Evolutionary conservation across 2,329 filamentous ascomycete genomes (phyloP).

Genomic region (Epichloe typhina): DNA sequence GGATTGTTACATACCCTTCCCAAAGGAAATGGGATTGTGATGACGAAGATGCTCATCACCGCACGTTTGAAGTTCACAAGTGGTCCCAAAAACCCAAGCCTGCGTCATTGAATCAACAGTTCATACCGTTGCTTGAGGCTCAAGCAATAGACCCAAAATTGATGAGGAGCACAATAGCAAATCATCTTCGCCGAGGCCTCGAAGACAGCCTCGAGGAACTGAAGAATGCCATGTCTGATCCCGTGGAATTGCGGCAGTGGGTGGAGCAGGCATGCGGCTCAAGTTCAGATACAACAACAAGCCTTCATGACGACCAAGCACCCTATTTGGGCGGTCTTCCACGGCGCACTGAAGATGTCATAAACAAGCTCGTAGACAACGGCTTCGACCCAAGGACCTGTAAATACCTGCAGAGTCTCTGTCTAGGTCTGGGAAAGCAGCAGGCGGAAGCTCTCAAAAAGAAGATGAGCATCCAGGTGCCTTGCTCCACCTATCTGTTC

Average conservation of each 20-base stretch:
- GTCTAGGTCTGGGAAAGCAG: constrained; percentile 32
- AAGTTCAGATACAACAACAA: constrained; percentile 24
- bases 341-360: constrained; percentile 31
- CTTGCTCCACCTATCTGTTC: constrained; percentile 46
- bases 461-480: constrained; percentile 47
- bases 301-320: constrained; percentile 25
- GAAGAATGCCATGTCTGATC: constrained; percentile 34
- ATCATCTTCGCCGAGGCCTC: constrained; percentile 37
- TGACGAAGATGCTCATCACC: constrained; percentile 32
- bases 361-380: constrained; percentile 41
- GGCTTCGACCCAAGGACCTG: constrained; percentile 43
- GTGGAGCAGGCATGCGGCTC: constrained; percentile 26
- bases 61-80: constrained; percentile 52
- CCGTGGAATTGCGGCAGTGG: constrained; percentile 40
- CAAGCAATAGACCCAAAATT: constrained; percentile 31
- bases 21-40: constrained; percentile 55
- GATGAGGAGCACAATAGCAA: constrained; percentile 36
- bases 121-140: constrained; percentile 54
- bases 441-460: constrained; percentile 40
- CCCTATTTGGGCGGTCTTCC: constrained; percentile 39
- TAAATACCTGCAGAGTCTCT: constrained; percentile 33
- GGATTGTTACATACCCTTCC: constrained; percentile 54
- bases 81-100: constrained; percentile 21
- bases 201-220: constrained; percentile 38
- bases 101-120: constrained; percentile 51